Conservation (phyloP, 2,329 filamentous ascomycete species). For the Blumeria graminis region DNA sequence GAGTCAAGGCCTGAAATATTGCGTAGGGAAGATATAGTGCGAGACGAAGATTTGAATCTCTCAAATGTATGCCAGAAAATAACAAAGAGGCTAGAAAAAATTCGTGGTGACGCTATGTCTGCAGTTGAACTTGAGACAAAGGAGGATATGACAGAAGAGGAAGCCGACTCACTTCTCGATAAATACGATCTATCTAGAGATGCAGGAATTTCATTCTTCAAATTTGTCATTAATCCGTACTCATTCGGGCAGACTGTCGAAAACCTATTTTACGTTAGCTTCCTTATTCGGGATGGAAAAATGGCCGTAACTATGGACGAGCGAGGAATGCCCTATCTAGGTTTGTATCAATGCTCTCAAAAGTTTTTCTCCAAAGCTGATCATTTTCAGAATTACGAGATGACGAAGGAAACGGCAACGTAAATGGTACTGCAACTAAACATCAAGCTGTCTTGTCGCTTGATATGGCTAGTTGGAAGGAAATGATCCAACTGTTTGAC, state of each 20-base stretch:
- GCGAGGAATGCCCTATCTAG: constrained; percentile 49
- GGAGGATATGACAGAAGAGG: constrained; percentile 23
- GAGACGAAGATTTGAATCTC: constrained; percentile 55
- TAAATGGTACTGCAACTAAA: constrained; percentile 26
- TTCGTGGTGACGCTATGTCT: constrained; percentile 23
- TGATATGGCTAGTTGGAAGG: constrained; percentile 63
- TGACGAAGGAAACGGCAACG: constrained; percentile 7
- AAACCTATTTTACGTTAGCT: constrained; percentile 91
- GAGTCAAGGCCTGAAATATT: constrained; percentile 63
- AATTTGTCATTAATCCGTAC: constrained; percentile 69
- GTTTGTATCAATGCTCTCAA: constrained; percentile 26
- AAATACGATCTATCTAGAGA: constrained; percentile 39
- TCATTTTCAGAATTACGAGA: constrained; percentile 8
- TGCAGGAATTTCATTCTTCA: constrained; percentile 54
- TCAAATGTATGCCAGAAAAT: constrained; percentile 61
- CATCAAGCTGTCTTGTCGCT: constrained; percentile 77
- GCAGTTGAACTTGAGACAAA: constrained; percentile 21
- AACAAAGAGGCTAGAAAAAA: constrained; percentile 29
- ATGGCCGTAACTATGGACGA: constrained; percentile 52
- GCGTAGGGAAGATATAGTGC: constrained; percentile 43
- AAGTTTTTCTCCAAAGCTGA: neutral
- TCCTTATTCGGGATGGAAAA: constrained; percentile 69
- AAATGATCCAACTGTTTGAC: constrained; percentile 50
- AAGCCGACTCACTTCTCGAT: constrained; percentile 31
- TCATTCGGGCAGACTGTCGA: constrained; percentile 92